Conservation (phyloP, 768 basidiomycete genomes). For the Russula vinacea region DNA sequence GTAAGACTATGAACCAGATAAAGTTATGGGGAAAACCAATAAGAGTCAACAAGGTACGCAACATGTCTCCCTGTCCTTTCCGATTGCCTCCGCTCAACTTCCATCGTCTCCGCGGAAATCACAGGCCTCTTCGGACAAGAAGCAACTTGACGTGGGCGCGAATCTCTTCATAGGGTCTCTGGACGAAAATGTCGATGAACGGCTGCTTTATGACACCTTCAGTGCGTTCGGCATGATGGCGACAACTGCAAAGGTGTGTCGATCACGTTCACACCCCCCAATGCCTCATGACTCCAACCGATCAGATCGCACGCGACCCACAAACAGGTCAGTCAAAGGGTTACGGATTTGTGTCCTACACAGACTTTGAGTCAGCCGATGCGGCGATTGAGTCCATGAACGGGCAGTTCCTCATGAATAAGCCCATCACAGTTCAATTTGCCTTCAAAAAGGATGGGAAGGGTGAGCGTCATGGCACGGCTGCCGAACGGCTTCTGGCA, state of each 20-base stretch:
- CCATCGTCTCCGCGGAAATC: background rate
- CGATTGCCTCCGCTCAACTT: conserved; percentile 12
- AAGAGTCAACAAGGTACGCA: conserved; percentile 91
- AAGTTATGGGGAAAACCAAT: conserved; percentile 99
- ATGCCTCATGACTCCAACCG: background rate
- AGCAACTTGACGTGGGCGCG: conserved; percentile 95
- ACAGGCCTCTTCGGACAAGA: conserved; percentile 96
- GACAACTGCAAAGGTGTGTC: conserved; percentile 77
- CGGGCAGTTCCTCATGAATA: conserved; percentile 96
- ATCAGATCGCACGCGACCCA: conserved; percentile 88
- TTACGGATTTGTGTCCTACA: conserved; percentile 96
- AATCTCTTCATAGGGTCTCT: conserved; percentile 49
- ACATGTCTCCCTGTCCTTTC: conserved; percentile 4
- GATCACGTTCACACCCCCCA: background rate
- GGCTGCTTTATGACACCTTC: conserved; percentile 91
- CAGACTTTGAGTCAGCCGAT: conserved; percentile 96
- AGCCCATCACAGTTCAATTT: conserved; percentile 94
- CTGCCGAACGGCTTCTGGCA: conserved; percentile 93
- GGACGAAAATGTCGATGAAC: conserved; percentile 94
- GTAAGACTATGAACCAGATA: conserved; percentile 99
- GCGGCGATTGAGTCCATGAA: conserved; percentile 97
- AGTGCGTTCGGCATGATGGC: conserved; percentile 92
- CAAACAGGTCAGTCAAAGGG: conserved; percentile 84
- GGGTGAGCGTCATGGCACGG: conserved; percentile 94
- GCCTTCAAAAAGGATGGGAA: conserved; percentile 99